phyloP scores from a whole-genome alignment of 2,329 filamentous ascomycete species.

The Sporothrix pallida region DNA sequence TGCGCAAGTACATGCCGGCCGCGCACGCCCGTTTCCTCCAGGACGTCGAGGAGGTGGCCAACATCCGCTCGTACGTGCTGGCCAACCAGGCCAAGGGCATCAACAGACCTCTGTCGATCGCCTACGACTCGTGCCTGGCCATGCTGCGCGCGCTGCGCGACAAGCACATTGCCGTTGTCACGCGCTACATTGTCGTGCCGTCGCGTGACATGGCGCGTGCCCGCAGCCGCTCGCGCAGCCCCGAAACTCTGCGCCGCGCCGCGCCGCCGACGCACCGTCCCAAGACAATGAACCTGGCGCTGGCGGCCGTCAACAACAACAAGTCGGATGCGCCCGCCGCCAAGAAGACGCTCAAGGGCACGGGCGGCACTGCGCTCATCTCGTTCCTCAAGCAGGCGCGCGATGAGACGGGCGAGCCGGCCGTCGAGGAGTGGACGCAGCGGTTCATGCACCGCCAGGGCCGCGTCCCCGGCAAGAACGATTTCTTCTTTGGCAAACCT shows the following conservation, averaged over 20 bases:
- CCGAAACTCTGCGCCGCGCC: conserved; percentile 50
- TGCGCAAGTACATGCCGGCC: conserved; percentile 97
- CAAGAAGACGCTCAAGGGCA: conserved; percentile 72
- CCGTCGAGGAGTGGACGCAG: conserved; percentile 70
- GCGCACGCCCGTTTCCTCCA: conserved; percentile 87
- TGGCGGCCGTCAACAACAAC: conserved; percentile 5
- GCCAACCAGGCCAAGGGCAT: conserved; percentile 50
- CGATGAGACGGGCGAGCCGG: conserved; percentile 93
- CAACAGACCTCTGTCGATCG: conserved; percentile 72
- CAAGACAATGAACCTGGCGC: conserved; percentile 35
- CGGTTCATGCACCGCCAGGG: conserved; percentile 62
- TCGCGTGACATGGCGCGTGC: conserved; percentile 72
- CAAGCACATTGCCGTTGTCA: conserved; percentile 95
- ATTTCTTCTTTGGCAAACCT: conserved; percentile 65
- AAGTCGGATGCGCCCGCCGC: conserved; percentile 47
- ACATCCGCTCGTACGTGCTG: conserved; percentile 84
- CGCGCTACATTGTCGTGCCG: conserved; percentile 91
- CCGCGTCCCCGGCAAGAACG: conserved; percentile 56
- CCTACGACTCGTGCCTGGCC: conserved; percentile 88
- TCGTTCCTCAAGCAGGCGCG: conserved; percentile 95
- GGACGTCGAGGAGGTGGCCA: conserved; percentile 78
- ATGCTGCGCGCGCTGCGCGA: conserved; percentile 75
- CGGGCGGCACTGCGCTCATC: conserved; percentile 90
- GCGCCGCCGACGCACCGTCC: conserved; percentile 33
- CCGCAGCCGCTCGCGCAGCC: conserved; percentile 64